A percentile compares a stretch with the other conserved stretches of the same genome.
These are phyloP conservation scores for Coemansia sp. DNA, from an alignment of 192 early-diverging fungal genomes.

Conservation along the genomic window DNA sequence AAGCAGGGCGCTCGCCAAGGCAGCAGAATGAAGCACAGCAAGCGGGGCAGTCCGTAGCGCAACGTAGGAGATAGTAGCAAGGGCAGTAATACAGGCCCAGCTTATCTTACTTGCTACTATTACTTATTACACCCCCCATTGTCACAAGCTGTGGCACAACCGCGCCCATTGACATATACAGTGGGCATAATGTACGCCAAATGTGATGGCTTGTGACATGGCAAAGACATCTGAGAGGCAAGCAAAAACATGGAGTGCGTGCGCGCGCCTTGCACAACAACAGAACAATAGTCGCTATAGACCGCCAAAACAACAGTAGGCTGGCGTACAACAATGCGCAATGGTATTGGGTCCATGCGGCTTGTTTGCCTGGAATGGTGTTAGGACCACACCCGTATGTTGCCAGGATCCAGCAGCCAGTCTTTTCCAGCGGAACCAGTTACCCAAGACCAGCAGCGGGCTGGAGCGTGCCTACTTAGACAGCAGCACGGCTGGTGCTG, in stretches of 20 bases:
- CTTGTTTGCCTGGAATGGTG: background rate
- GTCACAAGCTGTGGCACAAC: background rate
- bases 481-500: no score
- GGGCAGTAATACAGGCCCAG: background rate
- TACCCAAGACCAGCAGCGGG: background rate
- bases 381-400: no score
- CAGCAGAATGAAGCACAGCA: background rate
- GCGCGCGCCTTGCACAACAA: background rate
- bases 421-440: background rate
- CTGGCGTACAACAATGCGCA: background rate
- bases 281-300: background rate
- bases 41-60: background rate
- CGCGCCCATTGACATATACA: background rate
- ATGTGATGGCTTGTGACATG: background rate
- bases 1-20: no score
- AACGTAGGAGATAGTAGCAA: background rate
- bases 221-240: no score
- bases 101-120: background rate
- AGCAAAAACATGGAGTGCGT: background rate
- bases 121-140: background rate
- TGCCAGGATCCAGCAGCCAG: no score
- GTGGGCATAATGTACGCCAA: background rate
- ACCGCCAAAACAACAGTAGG: conserved; percentile 1
- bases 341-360: background rate
- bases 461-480: background rate